Base-by-base conservation (phyloP, 2,329 filamentous ascomycete genomes). In the Orbilia oligospora region DNA sequence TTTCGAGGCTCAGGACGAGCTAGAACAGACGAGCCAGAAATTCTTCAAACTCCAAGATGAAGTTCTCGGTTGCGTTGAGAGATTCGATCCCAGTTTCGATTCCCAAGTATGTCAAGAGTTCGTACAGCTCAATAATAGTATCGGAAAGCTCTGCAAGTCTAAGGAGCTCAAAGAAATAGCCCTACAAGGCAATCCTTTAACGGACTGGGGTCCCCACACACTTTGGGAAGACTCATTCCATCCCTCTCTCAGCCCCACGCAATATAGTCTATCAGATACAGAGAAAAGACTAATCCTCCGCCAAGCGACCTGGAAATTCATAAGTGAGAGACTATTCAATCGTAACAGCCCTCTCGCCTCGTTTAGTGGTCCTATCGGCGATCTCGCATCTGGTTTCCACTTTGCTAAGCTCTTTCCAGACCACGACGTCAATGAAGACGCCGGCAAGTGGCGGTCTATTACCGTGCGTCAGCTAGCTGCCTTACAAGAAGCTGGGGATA, bases 321-420 rank as follows among this genome's bases (percentile, higher is more conserved):
- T 58, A n/a, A 58, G 33, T 10, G 53, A 41, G 33, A 41, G 33
- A 14, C 33, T 58, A 41, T 10, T 58, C 33, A 33, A 58, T n/a
- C 53, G 53, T n/a, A n/a, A 30, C 20, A 1, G 41, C 18, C 53
- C 51, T 5, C 10, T 58, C 1, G 53, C 53, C 10, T 58, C 53
- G 2, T 58, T 58, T 22, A 18, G 53, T 14, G 53, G 53, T 41
- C 14, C n/a, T 22, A 12, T 41, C 33, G 33, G 53, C 30, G 53
- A 41, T 38, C 53, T 58, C 33, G 53, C 30, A 5, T 66, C 27
- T 51, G 16, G 24, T 12, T 14, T 51, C 12, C 46, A 5, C 33
- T 66, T 66, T 8, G 61, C 49, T 14, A 49, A 66, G 18, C 41
- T 66, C n/a, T 49, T 66, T 8, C 61, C 61, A 38, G 61, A 66